Evolutionary conservation across 1,284 basidiomycete genomes (phyloP).

Genomic region (Anthracocystis panici-leucophaei): DNA sequence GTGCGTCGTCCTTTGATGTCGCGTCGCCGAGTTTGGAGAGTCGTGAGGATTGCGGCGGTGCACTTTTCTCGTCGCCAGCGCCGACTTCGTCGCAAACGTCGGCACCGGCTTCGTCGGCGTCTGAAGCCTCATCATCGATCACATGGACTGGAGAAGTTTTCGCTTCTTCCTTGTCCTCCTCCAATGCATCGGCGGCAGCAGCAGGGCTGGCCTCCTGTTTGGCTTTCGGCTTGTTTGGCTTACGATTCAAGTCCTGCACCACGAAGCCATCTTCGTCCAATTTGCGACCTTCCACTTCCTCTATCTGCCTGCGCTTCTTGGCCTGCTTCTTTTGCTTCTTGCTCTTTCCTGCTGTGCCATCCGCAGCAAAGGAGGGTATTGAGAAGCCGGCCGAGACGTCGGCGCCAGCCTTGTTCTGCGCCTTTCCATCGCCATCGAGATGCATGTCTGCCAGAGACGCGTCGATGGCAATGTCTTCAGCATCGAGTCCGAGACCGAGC

Average conservation of each 20-base stretch:
- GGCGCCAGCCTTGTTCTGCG: slow-evolving; percentile 9
- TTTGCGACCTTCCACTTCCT: slow-evolving; percentile 33
- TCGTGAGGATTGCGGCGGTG: slow-evolving; percentile 4
- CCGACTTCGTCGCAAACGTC: slow-evolving; percentile 23
- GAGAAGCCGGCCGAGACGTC: slow-evolving; percentile 47
- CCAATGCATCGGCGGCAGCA: background rate
- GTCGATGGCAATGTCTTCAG: slow-evolving; percentile 35
- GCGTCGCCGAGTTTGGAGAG: background rate
- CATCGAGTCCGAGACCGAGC: slow-evolving; percentile 71
- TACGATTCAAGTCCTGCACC: slow-evolving; percentile 47
- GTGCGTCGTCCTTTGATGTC: background rate
- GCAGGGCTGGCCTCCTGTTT: slow-evolving; percentile 6
- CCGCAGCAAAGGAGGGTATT: slow-evolving; percentile 33
- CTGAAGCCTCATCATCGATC: slow-evolving; percentile 24
- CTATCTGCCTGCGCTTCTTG: slow-evolving; percentile 53
- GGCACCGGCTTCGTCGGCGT: slow-evolving; percentile 1
- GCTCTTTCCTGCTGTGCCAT: slow-evolving; percentile 31
- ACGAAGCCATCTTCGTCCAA: slow-evolving; percentile 49
- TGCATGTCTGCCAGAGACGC: slow-evolving; percentile 39
- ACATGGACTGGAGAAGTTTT: slow-evolving; percentile 15
- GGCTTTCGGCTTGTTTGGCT: slow-evolving; percentile 21
- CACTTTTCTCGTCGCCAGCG: slow-evolving; percentile 35
- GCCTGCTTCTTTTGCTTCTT: slow-evolving; percentile 62
- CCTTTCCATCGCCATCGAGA: slow-evolving; percentile 13
- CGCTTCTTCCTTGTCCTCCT: background rate